Evolutionary conservation across 1,284 basidiomycete species (phyloP), one percentile per base, ranked within the genome.

Genomic region (Hemileia vastatrix): DNA sequence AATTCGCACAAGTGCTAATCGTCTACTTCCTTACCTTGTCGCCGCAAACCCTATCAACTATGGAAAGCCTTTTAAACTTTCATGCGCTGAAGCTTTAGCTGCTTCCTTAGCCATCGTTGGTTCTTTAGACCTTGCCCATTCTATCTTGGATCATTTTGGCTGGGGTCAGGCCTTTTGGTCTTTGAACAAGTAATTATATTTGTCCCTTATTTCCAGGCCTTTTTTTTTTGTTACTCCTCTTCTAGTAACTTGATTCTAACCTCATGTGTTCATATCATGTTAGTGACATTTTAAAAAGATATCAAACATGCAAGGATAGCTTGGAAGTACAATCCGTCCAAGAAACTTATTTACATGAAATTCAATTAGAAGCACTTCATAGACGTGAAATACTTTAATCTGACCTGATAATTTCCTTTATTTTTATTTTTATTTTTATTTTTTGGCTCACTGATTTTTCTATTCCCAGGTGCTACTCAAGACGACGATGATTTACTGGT

Each of bases 31-130:
- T 0, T 95, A 93, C 75, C 82, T 96, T 32, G 77, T 95, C 53
- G 92, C 92, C 0, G 87, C 89, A 0, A 96, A 96, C 74, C 90
- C 90, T 0, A 89, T 90, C 32, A 95, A 96, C 76, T 96, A 95
- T 68, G 93, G 93, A 19, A 91, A 90, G 74, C 92, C 91, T 2
- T 90, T 89, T 89, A 79, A 86, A 45, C 78, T 93, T 8, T 24
- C 27, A 72, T 93, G 91, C 66, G 90, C 89, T 21, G 92, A 95
- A 76, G 93, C 93, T 0, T 81, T 94, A 1, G 91, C 92, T 0
- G 92, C 91, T 0, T 86, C 89, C 0, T 92, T 96, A 70, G 93
- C 89, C 74, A 87, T 95, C 70, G 87, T 88, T 0, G 90, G 90
- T 0, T 89, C 90, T 67, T 82, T 86, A 67, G 76, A 81, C 1